Evolutionary conservation across 805 yeast species (phyloP), one percentile per base, ranked within the genome.

Genomic region (Zygosaccharomyces bailii): DNA sequence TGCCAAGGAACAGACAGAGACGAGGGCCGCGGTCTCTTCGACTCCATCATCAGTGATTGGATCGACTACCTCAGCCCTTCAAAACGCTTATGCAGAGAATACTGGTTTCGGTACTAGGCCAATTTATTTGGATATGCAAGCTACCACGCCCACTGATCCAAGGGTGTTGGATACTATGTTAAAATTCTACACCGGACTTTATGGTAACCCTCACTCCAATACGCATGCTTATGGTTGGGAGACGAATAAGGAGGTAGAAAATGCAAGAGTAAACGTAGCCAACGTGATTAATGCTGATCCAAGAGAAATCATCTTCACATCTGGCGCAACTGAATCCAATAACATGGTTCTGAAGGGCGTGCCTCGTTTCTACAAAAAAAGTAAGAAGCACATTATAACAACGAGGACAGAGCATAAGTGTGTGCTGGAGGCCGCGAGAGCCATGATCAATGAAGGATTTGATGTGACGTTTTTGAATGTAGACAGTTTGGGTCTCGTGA

Each of bases 201-300:
- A 88, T 63, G 99, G 99, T 50, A 93, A 93, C 65, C 99, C 99
- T 17, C 99, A 93, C 68, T 88, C 96, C 4, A 81, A 93, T 47
- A 93, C 99, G 2, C 99, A 93, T 63, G 78, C 96, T 4, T 93
- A 91, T 64, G 99, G 99, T 27, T 93, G 99, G 99, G 99, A 93
- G 70, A 86, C 99, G 2, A 96, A 91, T 47, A 78, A 77, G 51
- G 96, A 84, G 47, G 93, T 93, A 13, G 99, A 93, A 61, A 70
- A 71, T 40, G 96, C 99, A 4, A 78, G 99, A 58, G 74, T 71
- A 42, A 76, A 91, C 57, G 73, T 93, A 42, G 98, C 99, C 2
- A 73, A 74, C 23, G 77, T 93, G 43, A 88, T 93, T 56, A 79
- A 80, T 23, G 99, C 99, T 25, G 96, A 93, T 63, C 86, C 98